Conservation (phyloP, 805 yeast genomes). For the Hyphopichia homilentoma region DNA sequence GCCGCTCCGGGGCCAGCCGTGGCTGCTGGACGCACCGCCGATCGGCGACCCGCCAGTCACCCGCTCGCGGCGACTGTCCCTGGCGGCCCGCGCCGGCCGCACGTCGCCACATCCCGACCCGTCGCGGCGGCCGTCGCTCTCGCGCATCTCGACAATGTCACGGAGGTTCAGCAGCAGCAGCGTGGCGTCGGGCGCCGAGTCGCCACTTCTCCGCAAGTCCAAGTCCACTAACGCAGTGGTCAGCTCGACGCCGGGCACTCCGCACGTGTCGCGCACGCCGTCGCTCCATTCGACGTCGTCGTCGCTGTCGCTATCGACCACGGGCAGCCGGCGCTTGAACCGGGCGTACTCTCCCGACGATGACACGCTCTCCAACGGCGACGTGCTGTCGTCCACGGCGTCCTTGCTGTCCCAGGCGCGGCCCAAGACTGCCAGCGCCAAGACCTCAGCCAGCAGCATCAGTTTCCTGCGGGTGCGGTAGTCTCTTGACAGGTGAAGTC, state of each 20-base stretch:
- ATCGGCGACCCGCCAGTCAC: no score
- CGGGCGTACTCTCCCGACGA: no score
- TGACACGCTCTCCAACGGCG: no score
- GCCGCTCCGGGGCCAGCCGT: no score
- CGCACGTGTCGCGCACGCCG: background rate
- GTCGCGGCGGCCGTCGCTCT: constrained; percentile 8
- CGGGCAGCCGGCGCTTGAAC: background rate
- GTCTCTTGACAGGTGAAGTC: no score
- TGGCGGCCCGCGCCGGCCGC: background rate
- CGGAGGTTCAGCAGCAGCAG: constrained; percentile 3
- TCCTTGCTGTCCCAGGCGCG: background rate
- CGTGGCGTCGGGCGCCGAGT: constrained; percentile 1
- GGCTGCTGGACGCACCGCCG: no score
- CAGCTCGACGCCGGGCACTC: constrained; percentile 1
- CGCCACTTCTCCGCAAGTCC: constrained; percentile 15
- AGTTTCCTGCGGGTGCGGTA: constrained; percentile 21
- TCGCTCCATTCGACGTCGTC: background rate
- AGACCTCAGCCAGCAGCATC: constrained; percentile 17
- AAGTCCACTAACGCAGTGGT: constrained; percentile 12
- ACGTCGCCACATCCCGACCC: constrained; percentile 1
- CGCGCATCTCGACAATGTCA: constrained; percentile 3
- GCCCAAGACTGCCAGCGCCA: constrained; percentile 1
- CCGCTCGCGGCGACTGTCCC: no score
- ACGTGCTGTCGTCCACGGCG: background rate
- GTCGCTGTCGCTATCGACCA: background rate